Evolutionary conservation across 2,329 filamentous ascomycete genomes (phyloP), one percentile per base, ranked within the genome.

Genomic region (Aspergillus sergii): DNA sequence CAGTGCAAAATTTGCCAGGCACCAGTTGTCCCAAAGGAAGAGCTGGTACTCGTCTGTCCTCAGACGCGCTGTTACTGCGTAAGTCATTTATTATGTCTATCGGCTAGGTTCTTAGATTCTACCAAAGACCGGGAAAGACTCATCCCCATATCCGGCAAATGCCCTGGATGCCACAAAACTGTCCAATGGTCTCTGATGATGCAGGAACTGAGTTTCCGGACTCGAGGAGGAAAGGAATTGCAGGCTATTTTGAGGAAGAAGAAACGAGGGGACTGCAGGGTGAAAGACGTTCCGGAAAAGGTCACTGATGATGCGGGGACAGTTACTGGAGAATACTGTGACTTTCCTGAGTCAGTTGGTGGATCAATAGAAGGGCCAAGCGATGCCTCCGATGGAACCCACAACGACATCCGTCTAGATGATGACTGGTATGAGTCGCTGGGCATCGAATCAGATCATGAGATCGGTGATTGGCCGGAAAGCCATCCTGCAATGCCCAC

Each of bases 171-270:
- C 73, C 78, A 83, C 1, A 81, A 82, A 0, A 76, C 81, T 5
- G 79, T 93, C 2, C 75, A 82, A 57, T 98, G 94, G 94, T 82
- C 84, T 0, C 86, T 91, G 55, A 86, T 97, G 79, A 90, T 96
- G 80, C 94, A 89, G 73, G 94, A 96, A 74, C 78, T 96, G 69
- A 95, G 86, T 57, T 79, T 97, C 56, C 85, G 94, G 36, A 81
- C 87, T 41, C 85, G 92, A 28, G 93, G 90, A 0, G 78, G 84
- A 60, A 90, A 90, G 62, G 90, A 93, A 67, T 80, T 94, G 1
- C 85, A 88, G 46, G 56, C 59, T 21, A 88, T 88, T 68, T 71
- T 97, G 30, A 82, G 93, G 69, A 91, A 87, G 74, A 79, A 79
- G 63, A 81, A 79, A 64, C 71, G 5, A 76, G 66, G 58, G 73